phyloP scores from a whole-genome alignment of 2,329 filamentous ascomycete genomes.

The Mariannaea sp. region DNA sequence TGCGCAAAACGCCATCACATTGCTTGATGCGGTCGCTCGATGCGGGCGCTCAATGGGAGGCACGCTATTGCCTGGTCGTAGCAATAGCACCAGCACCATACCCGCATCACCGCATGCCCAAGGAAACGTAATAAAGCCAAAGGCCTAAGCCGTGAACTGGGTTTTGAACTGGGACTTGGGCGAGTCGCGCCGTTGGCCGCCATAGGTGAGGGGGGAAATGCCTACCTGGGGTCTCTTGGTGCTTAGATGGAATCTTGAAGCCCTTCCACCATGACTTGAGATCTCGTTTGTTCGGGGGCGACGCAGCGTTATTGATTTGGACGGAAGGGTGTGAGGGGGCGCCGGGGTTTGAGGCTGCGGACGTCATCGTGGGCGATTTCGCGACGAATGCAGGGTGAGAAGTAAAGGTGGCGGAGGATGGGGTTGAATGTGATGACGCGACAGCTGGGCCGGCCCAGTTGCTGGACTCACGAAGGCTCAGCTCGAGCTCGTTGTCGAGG shows the following conservation, averaged over 20 bases:
- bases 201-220: conserved; percentile 8
- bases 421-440: conserved; percentile 25
- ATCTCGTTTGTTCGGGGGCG: conserved; percentile 83
- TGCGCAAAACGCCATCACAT: background rate
- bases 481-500: conserved; percentile 31
- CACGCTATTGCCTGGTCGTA: conserved; percentile 2
- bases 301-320: conserved; percentile 53
- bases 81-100: background rate
- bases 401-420: conserved; percentile 16
- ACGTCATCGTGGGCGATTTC: conserved; percentile 42
- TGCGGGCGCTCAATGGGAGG: too few species aligned
- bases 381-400: conserved; percentile 15
- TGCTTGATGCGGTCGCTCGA: conserved; percentile 1
- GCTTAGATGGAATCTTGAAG: conserved; percentile 74
- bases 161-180: conserved; percentile 4
- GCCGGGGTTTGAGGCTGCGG: conserved; percentile 42
- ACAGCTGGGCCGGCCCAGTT: conserved; percentile 39
- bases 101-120: conserved; percentile 5
- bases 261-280: conserved; percentile 97
- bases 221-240: conserved; percentile 61
- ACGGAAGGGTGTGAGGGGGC: conserved; percentile 40
- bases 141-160: background rate
- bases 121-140: conserved; percentile 1
- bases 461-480: conserved; percentile 34
- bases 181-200: conserved; percentile 2